phyloP scores from a whole-genome alignment of 31 red algal species.

The Odonthalia washingtoniensis region DNA sequence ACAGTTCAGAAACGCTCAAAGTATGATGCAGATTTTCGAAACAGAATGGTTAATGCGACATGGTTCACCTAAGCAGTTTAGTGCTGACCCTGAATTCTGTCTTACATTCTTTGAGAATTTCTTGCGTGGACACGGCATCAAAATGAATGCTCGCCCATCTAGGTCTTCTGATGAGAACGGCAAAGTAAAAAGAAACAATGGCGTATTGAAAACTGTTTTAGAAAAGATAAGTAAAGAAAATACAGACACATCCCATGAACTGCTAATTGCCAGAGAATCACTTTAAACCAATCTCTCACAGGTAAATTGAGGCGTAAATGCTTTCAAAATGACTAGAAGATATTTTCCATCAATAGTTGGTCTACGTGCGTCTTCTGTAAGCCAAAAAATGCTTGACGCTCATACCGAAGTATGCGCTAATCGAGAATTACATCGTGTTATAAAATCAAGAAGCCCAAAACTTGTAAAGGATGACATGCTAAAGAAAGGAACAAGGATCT shows the following conservation, averaged over 20 bases:
- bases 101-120: neutral
- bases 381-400: neutral
- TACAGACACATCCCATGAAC: neutral
- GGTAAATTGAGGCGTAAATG: constrained; percentile 21
- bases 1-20: neutral
- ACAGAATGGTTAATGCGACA: constrained; percentile 36
- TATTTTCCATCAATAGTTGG: constrained; percentile 36
- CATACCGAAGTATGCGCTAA: neutral
- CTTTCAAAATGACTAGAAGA: constrained; percentile 22
- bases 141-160: neutral
- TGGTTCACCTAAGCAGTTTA: constrained; percentile 28
- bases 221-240: constrained; percentile 6
- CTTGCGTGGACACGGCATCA: neutral
- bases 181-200: constrained; percentile 47
- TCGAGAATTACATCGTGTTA: constrained; percentile 10
- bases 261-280: neutral
- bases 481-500: neutral
- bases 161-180: constrained; percentile 33
- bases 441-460: neutral
- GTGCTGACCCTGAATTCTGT: constrained; percentile 38
- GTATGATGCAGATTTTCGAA: constrained; percentile 29
- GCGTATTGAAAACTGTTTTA: constrained; percentile 18
- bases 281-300: constrained; percentile 44
- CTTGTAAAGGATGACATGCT: neutral
- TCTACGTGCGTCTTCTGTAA: too few relatives aligned